Conservation (phyloP, 2,329 filamentous ascomycete species). For the Aspergillus quadrilineatus region DNA sequence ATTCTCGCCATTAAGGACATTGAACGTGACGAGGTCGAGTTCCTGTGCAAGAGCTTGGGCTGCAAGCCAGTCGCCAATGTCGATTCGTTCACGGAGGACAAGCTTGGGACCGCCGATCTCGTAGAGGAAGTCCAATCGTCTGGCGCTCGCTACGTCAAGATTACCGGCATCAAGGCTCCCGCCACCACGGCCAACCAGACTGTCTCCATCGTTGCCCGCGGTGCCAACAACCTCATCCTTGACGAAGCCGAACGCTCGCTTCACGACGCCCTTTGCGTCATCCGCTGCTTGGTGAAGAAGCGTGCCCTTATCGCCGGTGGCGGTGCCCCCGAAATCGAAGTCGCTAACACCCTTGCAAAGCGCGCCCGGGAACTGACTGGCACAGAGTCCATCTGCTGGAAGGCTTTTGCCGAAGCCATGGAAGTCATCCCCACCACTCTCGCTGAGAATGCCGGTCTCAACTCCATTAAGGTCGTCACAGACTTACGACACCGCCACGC, state of each 20-base stretch:
- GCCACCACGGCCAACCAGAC: conserved; percentile 65
- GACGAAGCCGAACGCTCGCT: conserved; percentile 96
- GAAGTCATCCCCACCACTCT: conserved; percentile 96
- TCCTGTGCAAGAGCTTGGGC: conserved; percentile 97
- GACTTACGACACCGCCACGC: conserved; percentile 93
- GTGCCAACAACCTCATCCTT: conserved; percentile 89
- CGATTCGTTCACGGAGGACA: conserved; percentile 98
- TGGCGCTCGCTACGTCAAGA: conserved; percentile 89
- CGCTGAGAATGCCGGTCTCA: conserved; percentile 94
- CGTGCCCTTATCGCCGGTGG: conserved; percentile 98
- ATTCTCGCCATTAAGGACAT: conserved; percentile 97
- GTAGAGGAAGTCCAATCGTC: conserved; percentile 88
- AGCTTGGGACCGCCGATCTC: conserved; percentile 88
- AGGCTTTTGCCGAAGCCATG: conserved; percentile 95
- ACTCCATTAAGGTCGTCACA: conserved; percentile 98
- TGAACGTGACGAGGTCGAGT: conserved; percentile 97
- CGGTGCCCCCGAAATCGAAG: conserved; percentile 94
- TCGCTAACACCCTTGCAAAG: conserved; percentile 80
- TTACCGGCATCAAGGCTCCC: conserved; percentile 82
- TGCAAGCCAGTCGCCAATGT: conserved; percentile 99
- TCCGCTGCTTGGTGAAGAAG: conserved; percentile 98
- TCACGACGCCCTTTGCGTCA: conserved; percentile 96
- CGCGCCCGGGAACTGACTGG: conserved; percentile 80
- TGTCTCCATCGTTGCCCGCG: conserved; percentile 89
- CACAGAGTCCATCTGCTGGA: conserved; percentile 98